A percentile compares a stretch with the other conserved stretches of the same genome.
Conservation (phyloP, 768 basidiomycete species). For the Zangia roseola region DNA sequence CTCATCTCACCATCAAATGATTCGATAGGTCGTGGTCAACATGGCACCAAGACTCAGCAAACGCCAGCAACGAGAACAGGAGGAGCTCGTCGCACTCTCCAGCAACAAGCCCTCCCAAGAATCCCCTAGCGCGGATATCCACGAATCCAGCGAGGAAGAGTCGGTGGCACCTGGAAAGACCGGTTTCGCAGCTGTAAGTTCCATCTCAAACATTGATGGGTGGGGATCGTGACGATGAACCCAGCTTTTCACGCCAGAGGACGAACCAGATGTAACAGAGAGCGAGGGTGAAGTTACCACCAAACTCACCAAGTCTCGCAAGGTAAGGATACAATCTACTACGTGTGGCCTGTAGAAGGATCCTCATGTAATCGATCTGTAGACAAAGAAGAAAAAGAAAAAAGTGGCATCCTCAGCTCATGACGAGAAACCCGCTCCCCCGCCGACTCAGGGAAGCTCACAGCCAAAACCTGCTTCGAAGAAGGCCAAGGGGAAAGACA, state of each 20-base stretch:
- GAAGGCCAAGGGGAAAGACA: slow-evolving; percentile 64
- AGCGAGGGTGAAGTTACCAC: slow-evolving; percentile 23
- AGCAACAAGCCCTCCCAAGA: slow-evolving; percentile 22
- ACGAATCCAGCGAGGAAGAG: slow-evolving; percentile 41
- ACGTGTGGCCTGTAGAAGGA: too few relatives aligned
- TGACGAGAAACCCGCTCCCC: slow-evolving; percentile 6
- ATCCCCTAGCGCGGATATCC: slow-evolving; percentile 9
- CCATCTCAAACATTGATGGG: not conserved
- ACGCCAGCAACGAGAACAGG: slow-evolving; percentile 82
- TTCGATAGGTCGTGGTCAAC: not conserved
- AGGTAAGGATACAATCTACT: slow-evolving; percentile 12
- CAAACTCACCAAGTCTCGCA: slow-evolving; percentile 21
- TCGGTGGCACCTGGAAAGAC: slow-evolving; percentile 9
- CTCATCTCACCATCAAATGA: too few relatives aligned
- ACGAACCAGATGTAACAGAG: slow-evolving; percentile 19
- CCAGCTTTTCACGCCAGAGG: slow-evolving; percentile 43
- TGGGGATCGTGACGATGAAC: slow-evolving; percentile 19
- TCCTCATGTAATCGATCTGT: slow-evolving; percentile 5
- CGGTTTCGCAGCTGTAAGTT: slow-evolving; percentile 48
- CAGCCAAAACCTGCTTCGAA: slow-evolving; percentile 50
- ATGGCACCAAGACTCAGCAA: slow-evolving; percentile 81
- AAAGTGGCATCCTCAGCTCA: slow-evolving; percentile 11
- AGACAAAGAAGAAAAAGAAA: slow-evolving; percentile 45
- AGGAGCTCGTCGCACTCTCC: slow-evolving; percentile 66
- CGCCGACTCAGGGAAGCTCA: slow-evolving; percentile 5